phyloP scores from a whole-genome alignment of 345 rosid genomes.

The Balakata baccata region DNA sequence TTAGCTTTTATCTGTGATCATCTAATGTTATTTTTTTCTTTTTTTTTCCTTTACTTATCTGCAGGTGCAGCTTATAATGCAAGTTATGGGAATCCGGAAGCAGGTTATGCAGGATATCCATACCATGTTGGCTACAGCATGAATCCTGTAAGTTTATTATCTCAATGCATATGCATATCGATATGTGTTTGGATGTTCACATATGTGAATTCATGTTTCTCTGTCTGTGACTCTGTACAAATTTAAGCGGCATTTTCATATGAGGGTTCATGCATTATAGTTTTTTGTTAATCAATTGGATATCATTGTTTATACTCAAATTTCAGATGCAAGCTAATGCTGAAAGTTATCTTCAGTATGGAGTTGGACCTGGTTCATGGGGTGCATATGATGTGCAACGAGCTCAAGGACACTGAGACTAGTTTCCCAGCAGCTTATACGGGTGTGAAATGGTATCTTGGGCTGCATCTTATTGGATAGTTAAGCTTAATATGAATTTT shows the following conservation, averaged over 20 bases:
- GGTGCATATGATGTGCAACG: constrained; percentile 67
- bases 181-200: neutral
- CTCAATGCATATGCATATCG: neutral
- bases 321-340: constrained; percentile 56
- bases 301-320: constrained; percentile 8
- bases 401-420: constrained; percentile 64
- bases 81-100: constrained; percentile 61
- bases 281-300: neutral
- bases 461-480: constrained; percentile 39
- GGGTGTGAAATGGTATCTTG: constrained; percentile 35
- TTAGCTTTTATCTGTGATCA: neutral
- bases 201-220: neutral
- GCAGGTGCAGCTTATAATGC: constrained; percentile 59
- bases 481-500: constrained; percentile 29
- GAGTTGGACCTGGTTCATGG: constrained; percentile 60
- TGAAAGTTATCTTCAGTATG: constrained; percentile 74
- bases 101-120: constrained; percentile 58
- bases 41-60: constrained; percentile 12
- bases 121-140: constrained; percentile 66
- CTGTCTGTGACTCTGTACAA: constrained; percentile 3
- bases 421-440: constrained; percentile 25
- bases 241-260: neutral
- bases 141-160: constrained; percentile 65
- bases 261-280: neutral
- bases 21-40: constrained; percentile 5